Evolutionary conservation across 495 filamentous ascomycete species (phyloP).

Genomic region (Emericellopsis terricola): DNA sequence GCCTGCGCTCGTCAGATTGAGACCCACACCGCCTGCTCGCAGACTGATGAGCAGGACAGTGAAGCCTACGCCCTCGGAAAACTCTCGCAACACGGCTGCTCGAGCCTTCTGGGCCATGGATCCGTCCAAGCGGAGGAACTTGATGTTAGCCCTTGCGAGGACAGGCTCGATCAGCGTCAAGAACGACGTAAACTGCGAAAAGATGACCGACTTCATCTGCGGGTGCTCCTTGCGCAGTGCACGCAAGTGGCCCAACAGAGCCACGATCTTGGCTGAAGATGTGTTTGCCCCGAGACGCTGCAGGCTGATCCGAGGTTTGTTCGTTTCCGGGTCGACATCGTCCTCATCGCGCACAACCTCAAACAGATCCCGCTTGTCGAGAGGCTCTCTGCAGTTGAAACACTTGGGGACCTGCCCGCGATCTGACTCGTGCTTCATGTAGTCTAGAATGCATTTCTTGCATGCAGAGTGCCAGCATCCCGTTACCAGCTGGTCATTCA

Average conservation of each 20-base stretch:
- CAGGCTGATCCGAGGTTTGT: conserved; percentile 50
- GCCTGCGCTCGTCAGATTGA: conserved; percentile 79
- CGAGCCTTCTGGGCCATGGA: conserved; percentile 75
- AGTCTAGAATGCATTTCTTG: conserved; percentile 74
- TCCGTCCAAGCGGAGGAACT: conserved; percentile 75
- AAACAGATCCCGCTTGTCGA: conserved; percentile 75
- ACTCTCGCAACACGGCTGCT: conserved; percentile 54
- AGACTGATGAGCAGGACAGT: conserved; percentile 67
- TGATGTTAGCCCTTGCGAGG: conserved; percentile 50
- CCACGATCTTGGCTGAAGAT: conserved; percentile 75
- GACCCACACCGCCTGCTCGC: conserved; percentile 78
- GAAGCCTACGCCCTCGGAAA: conserved; percentile 31
- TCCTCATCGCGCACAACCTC: conserved; percentile 53
- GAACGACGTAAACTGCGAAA: conserved; percentile 95
- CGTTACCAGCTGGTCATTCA: conserved; percentile 83
- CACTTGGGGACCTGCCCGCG: conserved; percentile 60
- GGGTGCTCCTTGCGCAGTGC: conserved; percentile 39
- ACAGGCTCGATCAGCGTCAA: conserved; percentile 76
- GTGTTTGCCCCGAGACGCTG: conserved; percentile 53
- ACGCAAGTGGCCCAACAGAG: conserved; percentile 57
- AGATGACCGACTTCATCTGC: conserved; percentile 75
- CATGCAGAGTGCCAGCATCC: conserved; percentile 96
- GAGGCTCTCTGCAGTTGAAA: conserved; percentile 71
- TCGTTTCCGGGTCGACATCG: conserved; percentile 17
- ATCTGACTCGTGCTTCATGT: conserved; percentile 68